phyloP scores from a whole-genome alignment of 495 filamentous ascomycete species.

The Penicillium manginii region DNA sequence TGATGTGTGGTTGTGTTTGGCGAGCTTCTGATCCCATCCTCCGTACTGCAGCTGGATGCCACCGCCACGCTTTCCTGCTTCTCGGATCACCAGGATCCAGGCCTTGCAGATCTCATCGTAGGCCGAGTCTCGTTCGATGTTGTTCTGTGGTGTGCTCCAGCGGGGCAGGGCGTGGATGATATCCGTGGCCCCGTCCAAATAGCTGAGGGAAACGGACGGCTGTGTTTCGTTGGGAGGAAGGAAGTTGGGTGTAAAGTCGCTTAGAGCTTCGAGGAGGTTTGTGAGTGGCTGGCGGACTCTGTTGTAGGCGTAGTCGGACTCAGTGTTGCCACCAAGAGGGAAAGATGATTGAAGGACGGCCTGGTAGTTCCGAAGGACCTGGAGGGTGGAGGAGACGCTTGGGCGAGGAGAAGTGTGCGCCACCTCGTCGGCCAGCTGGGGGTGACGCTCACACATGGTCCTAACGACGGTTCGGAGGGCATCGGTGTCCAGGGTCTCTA shows the following conservation, averaged over 20 bases:
- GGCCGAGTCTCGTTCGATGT: conserved; percentile 87
- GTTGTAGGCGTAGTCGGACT: conserved; percentile 93
- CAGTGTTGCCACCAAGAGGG: conserved; percentile 79
- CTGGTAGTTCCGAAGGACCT: conserved; percentile 82
- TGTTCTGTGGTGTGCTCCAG: conserved; percentile 83
- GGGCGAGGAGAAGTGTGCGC: conserved; percentile 84
- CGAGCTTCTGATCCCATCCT: conserved; percentile 88
- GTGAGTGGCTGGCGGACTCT: conserved; percentile 81
- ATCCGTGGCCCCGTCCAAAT: conserved; percentile 85
- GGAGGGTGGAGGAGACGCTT: conserved; percentile 75
- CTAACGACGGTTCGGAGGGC: conserved; percentile 82
- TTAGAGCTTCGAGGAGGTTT: conserved; percentile 83
- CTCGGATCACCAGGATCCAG: conserved; percentile 89
- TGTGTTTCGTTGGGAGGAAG: conserved; percentile 89
- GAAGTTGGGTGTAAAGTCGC: conserved; percentile 93
- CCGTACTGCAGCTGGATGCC: conserved; percentile 90
- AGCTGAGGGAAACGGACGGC: conserved; percentile 74
- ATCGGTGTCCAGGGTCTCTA: conserved; percentile 86
- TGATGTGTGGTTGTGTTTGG: conserved; percentile 86
- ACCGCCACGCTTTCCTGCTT: conserved; percentile 87
- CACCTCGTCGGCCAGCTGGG: conserved; percentile 74
- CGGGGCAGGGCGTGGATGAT: conserved; percentile 86
- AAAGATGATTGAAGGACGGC: conserved; percentile 75
- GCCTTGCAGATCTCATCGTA: conserved; percentile 95
- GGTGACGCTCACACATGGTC: conserved; percentile 86